Evolutionary conservation across 2,329 filamentous ascomycete species (phyloP).

Genomic region (Beauveria sp.): DNA sequence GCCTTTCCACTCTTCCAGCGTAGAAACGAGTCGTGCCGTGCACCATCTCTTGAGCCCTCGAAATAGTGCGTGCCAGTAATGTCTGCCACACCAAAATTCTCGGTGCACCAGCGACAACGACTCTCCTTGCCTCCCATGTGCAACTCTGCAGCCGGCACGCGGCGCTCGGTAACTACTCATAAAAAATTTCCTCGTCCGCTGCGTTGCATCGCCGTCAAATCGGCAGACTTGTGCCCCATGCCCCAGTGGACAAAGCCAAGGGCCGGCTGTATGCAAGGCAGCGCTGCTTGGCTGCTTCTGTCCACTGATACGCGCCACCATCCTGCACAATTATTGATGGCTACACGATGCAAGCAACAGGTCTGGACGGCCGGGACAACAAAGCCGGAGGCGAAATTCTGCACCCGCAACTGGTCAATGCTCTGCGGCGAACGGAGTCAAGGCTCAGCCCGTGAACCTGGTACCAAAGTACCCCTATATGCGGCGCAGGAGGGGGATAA

Average conservation of each 20-base stretch:
- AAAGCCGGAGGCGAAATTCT: conserved; percentile 2
- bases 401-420: background rate
- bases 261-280: conserved; percentile 2
- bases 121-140: background rate
- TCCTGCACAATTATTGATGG: background rate
- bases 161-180: conserved; percentile 2
- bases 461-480: background rate
- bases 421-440: background rate
- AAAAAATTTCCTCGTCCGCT: background rate
- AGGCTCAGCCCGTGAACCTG: background rate
- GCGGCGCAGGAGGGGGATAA: background rate
- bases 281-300: background rate
- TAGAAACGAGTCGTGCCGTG: background rate
- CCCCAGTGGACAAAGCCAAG: background rate
- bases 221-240: background rate
- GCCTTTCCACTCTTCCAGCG: background rate
- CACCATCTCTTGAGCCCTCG: background rate
- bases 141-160: background rate
- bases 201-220: conserved; percentile 4
- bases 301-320: background rate
- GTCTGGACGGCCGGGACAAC: background rate
- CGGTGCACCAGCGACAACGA: background rate
- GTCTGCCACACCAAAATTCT: conserved; percentile 1
- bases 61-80: background rate
- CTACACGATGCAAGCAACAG: conserved; percentile 1